Conservation (phyloP, 169 alveolate genomes). For the Cryptosporidium parvum region DNA sequence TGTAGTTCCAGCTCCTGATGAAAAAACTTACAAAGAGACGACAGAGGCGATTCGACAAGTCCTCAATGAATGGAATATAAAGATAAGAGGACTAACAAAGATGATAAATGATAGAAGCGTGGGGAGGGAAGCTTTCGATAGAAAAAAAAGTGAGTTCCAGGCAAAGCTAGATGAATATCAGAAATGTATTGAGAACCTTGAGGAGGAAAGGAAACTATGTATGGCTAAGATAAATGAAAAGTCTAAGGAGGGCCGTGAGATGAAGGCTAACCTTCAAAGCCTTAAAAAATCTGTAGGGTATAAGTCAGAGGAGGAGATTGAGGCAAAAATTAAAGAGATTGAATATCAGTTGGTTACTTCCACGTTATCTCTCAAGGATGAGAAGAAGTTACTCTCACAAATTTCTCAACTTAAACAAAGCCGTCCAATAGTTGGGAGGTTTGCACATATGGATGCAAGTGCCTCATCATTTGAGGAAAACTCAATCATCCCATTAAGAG, state of each 20-base stretch:
- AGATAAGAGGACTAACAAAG: conserved; percentile 47
- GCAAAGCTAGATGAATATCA: conserved; percentile 64
- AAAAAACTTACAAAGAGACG: conserved; percentile 65
- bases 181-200: conserved; percentile 50
- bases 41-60: conserved; percentile 59
- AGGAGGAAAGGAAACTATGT: conserved; percentile 57
- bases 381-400: conserved; percentile 40
- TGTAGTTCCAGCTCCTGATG: conserved; percentile 74
- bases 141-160: conserved; percentile 71
- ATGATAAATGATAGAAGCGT: conserved; percentile 73
- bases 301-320: conserved; percentile 74
- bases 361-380: conserved; percentile 61
- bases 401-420: conserved; percentile 73
- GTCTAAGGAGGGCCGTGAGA: conserved; percentile 68
- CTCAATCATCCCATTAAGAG: conserved; percentile 60
- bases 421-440: conserved; percentile 64
- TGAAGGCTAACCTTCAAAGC: conserved; percentile 60
- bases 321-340: conserved; percentile 59
- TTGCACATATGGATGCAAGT: conserved; percentile 75
- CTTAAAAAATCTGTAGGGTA: conserved; percentile 67
- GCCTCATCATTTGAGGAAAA: conserved; percentile 74
- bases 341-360: conserved; percentile 75
- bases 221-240: conserved; percentile 70
- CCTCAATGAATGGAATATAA: conserved; percentile 65
- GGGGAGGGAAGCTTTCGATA: conserved; percentile 71